phyloP scores from a whole-genome alignment of 768 basidiomycete genomes.

The Podaxis sp. region DNA sequence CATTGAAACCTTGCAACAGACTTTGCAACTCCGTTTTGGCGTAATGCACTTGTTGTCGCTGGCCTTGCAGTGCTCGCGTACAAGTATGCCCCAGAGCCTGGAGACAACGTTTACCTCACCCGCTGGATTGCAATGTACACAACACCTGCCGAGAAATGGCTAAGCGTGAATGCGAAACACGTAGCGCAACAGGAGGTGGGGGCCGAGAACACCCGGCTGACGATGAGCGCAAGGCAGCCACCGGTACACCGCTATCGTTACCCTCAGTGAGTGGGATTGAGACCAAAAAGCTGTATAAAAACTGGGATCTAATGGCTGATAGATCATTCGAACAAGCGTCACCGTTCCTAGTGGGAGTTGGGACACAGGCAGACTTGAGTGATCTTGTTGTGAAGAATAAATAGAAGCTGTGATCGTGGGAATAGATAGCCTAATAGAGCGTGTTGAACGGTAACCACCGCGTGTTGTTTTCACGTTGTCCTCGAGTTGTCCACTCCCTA shows the following conservation, averaged over 20 bases:
- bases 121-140: conserved; percentile 63
- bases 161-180: conserved; percentile 56
- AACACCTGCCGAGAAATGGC: conserved; percentile 55
- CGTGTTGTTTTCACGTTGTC: conserved; percentile 6
- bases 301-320: conserved; percentile 16
- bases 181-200: conserved; percentile 43
- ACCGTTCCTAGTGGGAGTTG: conserved; percentile 60
- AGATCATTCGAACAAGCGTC: conserved; percentile 63
- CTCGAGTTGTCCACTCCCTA: conserved; percentile 8
- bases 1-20: conserved; percentile 35
- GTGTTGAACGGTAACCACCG: conserved; percentile 3
- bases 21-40: conserved; percentile 68
- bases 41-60: conserved; percentile 50
- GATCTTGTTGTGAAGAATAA: conserved; percentile 33
- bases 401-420: conserved; percentile 19
- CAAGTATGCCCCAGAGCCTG: conserved; percentile 66
- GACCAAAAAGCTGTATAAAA: not conserved
- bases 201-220: conserved; percentile 41
- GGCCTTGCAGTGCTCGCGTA: conserved; percentile 53
- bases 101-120: conserved; percentile 63
- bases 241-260: conserved; percentile 65
- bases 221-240: conserved; percentile 44
- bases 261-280: conserved; percentile 61
- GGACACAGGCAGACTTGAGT: conserved; percentile 38
- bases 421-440: conserved; percentile 10